phyloP scores from a whole-genome alignment of 2,329 filamentous ascomycete species.

The Coniochaeta prunicola region DNA sequence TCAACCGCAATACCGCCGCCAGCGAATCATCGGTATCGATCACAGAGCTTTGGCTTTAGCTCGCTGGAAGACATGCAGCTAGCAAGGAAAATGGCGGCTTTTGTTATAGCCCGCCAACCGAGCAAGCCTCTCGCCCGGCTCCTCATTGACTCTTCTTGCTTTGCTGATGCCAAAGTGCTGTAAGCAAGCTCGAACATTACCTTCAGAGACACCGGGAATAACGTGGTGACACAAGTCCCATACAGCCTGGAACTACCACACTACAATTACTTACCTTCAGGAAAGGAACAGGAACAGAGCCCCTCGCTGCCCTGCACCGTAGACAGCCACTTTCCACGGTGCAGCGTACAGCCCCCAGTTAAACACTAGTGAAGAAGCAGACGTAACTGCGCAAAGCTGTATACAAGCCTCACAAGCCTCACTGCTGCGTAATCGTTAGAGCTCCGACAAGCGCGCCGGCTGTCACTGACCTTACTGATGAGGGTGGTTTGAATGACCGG shows the following conservation, averaged over 20 bases:
- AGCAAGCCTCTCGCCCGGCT: neutral
- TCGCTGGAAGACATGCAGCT: neutral
- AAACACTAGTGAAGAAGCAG: neutral
- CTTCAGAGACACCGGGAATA: neutral
- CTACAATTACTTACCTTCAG: too few species aligned
- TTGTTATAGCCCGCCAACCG: neutral
- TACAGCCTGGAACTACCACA: neutral
- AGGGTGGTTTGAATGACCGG: too few species aligned
- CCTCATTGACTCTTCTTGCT: neutral
- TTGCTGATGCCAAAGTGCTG: neutral
- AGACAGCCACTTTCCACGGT: neutral
- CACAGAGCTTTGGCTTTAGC: neutral
- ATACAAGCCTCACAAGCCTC: neutral
- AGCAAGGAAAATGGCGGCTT: neutral
- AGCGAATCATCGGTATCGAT: neutral
- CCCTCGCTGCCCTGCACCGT: too few species aligned
- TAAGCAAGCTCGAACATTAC: neutral
- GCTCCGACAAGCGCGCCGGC: neutral
- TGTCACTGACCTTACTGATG: neutral
- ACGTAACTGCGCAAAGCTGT: neutral
- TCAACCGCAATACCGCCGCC: conserved; percentile 1
- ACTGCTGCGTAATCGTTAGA: too few species aligned
- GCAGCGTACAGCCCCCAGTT: neutral
- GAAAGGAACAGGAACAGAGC: neutral
- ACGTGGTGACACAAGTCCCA: neutral